A percentile compares a stretch with the other conserved stretches of the same genome.
These are phyloP conservation scores for Tremellales sp. DNA, from an alignment of 1,284 basidiomycete species.

Conservation along the genomic window DNA sequence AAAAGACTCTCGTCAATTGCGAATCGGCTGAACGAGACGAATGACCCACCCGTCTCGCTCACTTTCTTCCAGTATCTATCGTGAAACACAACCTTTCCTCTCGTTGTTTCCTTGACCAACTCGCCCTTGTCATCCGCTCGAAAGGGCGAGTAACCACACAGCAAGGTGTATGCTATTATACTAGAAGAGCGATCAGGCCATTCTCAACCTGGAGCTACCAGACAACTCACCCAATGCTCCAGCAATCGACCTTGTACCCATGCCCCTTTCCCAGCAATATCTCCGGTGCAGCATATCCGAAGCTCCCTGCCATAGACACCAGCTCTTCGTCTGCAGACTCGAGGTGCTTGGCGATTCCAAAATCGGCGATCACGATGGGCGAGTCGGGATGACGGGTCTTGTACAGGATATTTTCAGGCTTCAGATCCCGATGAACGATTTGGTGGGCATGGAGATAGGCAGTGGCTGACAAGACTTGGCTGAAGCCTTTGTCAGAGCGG, in stretches of 20 bases:
- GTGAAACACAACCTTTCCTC: slow-evolving; percentile 82
- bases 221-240: slow-evolving; percentile 74
- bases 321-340: slow-evolving; percentile 73
- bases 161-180: slow-evolving; percentile 86
- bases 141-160: slow-evolving; percentile 93
- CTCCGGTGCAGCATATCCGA: slow-evolving; percentile 93
- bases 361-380: slow-evolving; percentile 88
- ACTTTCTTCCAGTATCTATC: slow-evolving; percentile 92
- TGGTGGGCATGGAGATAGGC: slow-evolving; percentile 78
- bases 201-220: background rate
- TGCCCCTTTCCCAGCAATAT: slow-evolving; percentile 79
- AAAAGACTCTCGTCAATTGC: slow-evolving; percentile 2
- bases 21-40: background rate
- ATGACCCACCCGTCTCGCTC: slow-evolving; percentile 60
- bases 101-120: slow-evolving; percentile 74
- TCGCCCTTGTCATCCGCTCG: slow-evolving; percentile 73
- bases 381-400: slow-evolving; percentile 67
- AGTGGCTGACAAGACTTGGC: slow-evolving; percentile 67
- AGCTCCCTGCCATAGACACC: slow-evolving; percentile 76
- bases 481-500: slow-evolving; percentile 7
- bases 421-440: slow-evolving; percentile 89
- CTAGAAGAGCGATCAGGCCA: slow-evolving; percentile 48
- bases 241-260: slow-evolving; percentile 87
- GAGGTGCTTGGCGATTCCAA: slow-evolving; percentile 91
- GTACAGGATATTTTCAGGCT: slow-evolving; percentile 94